Evolutionary conservation across 23 red algal species (phyloP), one percentile per base, ranked within the genome.

Genomic region (Gracilaria vermiculophylla): DNA sequence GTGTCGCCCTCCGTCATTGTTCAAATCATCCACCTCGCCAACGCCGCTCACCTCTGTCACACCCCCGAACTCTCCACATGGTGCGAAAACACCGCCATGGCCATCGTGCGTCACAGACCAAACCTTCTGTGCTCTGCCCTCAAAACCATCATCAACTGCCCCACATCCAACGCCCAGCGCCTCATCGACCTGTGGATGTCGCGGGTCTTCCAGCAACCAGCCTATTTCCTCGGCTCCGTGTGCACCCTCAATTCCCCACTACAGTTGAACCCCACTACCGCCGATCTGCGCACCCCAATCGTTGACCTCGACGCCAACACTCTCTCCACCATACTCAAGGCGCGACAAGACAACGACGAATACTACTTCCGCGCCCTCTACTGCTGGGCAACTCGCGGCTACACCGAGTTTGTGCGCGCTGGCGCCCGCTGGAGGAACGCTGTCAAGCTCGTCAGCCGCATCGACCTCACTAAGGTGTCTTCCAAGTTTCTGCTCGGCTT

Each of bases 41-140:
- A 73, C 11, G 67, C 67, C 33, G 67, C 67, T 24, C 67, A 73
- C 40, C 44, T 73, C n/a, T 73, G 67, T 37, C 67, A 73, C 67
- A 73, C 67, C 3, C 67, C 67, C 1, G 67, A 73, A 4, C 67
- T 73, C 42, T 73, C 39, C 24, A 48, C 36, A 44, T 73, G 67
- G 67, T 28, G 67, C 20, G 67, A 47, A 16, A 48, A 48, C 31
- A 73, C 67, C 14, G 67, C 67, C 12, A 16, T 42, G 36, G 67
- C 17, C n/a, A 25, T 73, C 0, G 67, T 73, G 1, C 67, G 40
- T 25, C 36, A 48, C 2, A 47, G 24, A 23, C 67, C 67, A 42
- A 42, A 4, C 40, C 33, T 73, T 7, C 39, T 73, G 11, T 73
- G 67, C 42, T 42, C 67, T 1, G 67, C 67, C 19, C 5, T 73